phyloP scores from a whole-genome alignment of 257 asterid genomes.

The Cynanchum wilfordii region DNA sequence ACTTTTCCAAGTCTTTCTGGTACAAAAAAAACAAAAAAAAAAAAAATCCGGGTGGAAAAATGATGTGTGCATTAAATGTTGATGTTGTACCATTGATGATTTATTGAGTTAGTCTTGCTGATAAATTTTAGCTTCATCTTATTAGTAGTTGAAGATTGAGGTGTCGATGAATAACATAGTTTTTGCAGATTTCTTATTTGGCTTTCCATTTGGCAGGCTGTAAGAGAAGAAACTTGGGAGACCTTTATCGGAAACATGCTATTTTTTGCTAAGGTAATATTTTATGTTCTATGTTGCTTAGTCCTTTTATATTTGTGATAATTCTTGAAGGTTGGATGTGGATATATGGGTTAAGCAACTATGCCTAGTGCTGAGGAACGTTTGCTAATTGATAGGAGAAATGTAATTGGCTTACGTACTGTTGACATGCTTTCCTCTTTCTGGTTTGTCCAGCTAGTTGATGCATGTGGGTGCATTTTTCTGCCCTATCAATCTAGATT shows the following conservation, averaged over 20 bases:
- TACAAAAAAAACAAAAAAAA: background rate
- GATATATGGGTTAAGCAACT: background rate
- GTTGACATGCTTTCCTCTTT: background rate
- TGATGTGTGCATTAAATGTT: background rate
- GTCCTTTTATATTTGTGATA: background rate
- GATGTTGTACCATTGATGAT: background rate
- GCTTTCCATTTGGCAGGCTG: constrained; percentile 49
- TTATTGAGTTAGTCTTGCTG: background rate
- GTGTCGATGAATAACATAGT: background rate
- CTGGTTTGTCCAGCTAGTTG: background rate
- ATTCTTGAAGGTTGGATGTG: background rate
- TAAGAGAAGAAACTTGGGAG: constrained; percentile 89
- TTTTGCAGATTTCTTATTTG: constrained; percentile 2
- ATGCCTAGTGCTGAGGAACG: background rate
- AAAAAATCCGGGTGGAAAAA: too few relatives aligned
- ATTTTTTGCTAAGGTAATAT: constrained; percentile 68
- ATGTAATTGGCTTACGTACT: background rate
- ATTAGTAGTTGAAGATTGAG: background rate
- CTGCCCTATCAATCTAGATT: background rate
- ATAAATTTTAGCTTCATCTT: background rate
- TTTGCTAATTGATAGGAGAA: background rate
- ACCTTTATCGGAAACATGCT: constrained; percentile 52
- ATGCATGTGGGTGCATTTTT: background rate
- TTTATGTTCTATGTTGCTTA: constrained; percentile 5
- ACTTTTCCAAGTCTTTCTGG: background rate